These are phyloP conservation scores for Fusarium nurragi DNA, from an alignment of 2,329 filamentous ascomycete species.

Conservation along the genomic window DNA sequence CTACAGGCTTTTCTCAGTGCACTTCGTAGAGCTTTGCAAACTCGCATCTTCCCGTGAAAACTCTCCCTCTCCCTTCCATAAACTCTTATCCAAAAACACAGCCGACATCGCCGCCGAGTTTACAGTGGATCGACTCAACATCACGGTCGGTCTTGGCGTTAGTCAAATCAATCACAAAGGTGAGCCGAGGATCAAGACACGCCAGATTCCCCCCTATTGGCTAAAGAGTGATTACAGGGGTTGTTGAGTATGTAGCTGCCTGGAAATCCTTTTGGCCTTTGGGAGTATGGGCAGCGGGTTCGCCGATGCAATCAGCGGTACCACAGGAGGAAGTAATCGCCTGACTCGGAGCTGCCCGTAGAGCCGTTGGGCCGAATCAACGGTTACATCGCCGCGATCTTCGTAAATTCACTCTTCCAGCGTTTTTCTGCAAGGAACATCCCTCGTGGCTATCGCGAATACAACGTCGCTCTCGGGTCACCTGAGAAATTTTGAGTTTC, in stretches of 20 bases:
- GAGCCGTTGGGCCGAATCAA: background rate
- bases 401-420: background rate
- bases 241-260: constrained; percentile 18
- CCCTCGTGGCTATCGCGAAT: background rate
- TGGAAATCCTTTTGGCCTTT: background rate
- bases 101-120: too few species aligned
- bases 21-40: too few species aligned
- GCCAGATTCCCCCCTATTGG: background rate
- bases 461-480: background rate
- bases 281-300: background rate
- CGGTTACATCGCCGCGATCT: background rate
- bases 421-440: background rate
- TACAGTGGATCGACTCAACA: background rate
- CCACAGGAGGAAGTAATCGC: background rate
- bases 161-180: constrained; percentile 14
- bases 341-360: constrained; percentile 7
- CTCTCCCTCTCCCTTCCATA: too few species aligned
- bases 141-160: constrained; percentile 21
- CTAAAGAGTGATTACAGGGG: constrained; percentile 3
- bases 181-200: constrained; percentile 8
- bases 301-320: constrained; percentile 18
- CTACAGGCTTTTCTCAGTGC: background rate
- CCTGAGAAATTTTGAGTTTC: background rate
- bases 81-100: background rate
- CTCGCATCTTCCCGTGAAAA: too few species aligned